A percentile compares a stretch with the other conserved stretches of the same genome.
Conservation (phyloP, 306 rosid species). For the Cajanus cajan region DNA sequence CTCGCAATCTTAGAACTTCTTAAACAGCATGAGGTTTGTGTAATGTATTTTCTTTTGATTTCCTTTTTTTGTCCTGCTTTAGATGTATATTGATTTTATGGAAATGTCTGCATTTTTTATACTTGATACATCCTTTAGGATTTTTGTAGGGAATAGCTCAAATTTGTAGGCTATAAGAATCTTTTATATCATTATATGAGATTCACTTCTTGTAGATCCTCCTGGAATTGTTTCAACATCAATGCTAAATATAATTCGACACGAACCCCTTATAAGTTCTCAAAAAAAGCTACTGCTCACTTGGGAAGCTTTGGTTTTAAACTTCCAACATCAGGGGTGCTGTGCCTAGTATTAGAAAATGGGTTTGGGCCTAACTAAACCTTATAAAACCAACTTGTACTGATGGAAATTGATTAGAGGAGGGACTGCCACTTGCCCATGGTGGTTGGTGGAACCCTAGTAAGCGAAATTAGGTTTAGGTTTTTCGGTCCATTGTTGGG, state of each 20-base stretch:
- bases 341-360: neutral
- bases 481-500: too few species aligned
- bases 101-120: neutral
- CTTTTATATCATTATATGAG: neutral
- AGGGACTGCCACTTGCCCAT: too few species aligned
- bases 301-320: neutral
- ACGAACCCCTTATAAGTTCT: neutral
- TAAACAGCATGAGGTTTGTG: slow-evolving; percentile 73
- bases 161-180: neutral
- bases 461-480: too few species aligned
- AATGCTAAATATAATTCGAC: neutral
- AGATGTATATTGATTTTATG: slow-evolving; percentile 1
- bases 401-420: too few species aligned
- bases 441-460: too few species aligned
- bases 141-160: neutral
- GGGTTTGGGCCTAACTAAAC: too few species aligned
- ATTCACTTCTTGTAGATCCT: neutral
- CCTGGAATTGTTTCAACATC: neutral
- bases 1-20: slow-evolving; percentile 85
- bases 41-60: neutral
- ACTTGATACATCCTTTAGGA: slow-evolving; percentile 1
- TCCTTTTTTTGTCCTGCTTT: neutral
- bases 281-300: neutral
- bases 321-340: neutral
- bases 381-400: too few species aligned